Base-by-base conservation (phyloP, 805 yeast species). In the Saccharomyces eubayanus region DNA sequence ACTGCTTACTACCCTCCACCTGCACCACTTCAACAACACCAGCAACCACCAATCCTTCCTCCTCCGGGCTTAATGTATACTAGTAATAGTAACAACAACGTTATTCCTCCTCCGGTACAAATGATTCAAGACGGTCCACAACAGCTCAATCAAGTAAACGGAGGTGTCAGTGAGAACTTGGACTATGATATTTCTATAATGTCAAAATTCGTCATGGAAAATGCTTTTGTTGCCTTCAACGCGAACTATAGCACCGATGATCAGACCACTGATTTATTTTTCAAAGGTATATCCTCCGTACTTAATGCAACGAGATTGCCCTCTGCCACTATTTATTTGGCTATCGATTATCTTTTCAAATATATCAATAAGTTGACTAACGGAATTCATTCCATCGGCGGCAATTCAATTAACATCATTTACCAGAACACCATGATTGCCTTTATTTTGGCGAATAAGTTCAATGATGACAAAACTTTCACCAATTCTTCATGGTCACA, bases 391-490 rank as follows among this genome's bases (percentile, higher is more conserved):
- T 57, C 63, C 12, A 56, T 62, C 28, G 69, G 70, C 43, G 62
- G 66, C 21, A 62, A 59, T 20, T 67, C 67, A 40, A 73, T 74
- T 52, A 68, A 74, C 28, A 66, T 67, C 27, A 74, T 79, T 55
- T 64, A 87, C 78, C 73, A 77, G 73, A 65, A 78, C 74, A 67
- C 89, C 46, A 82, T 85, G 46, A 76, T 86, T 21, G 78, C 95
- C 2, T 76, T 92, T 47, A 81, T 92, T 40, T 74, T 92, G 57
- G 96, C 97, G 48, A 92, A 92, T 74, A 92, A 92, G 73, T 89
- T 89, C 69, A 89, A 91, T 67, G 98, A 92, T 72, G 99, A 92
- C 73, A 90, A 92, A 72, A 92, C 97, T 29, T 92, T 92, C 67
- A 89, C 96, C 56, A 92, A 92, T 73, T 84, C 83, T 64, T 89